Base-by-base conservation (phyloP, 805 yeast genomes). In the Suhomyces sp. region DNA sequence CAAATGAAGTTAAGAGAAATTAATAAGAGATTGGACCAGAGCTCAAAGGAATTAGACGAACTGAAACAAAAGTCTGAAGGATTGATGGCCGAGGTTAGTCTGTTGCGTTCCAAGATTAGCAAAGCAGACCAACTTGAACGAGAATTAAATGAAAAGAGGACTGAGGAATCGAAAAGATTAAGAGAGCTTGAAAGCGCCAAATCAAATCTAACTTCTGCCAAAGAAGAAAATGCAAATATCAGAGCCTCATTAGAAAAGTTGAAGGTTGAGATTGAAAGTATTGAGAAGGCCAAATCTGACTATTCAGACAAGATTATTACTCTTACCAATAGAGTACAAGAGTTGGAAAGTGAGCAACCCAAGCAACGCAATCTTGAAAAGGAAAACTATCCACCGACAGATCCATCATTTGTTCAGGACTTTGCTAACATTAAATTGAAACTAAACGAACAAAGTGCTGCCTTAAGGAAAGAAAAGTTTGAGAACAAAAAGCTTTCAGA, bases 361-460 rank as follows among this genome's bases (percentile, higher is more conserved):
- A 46, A 52, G 27, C 54, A 56, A 6, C 60, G 57, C n/a, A 69
- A 60, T 36, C 55, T 54, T n/a, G 70, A 72, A 35, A 73, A 71
- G 54, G 77, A 74, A 53, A 73, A 74, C 49, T 54, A 65, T n/a
- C 73, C 76, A 2, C 75, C 73, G 2, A 15, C 41, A 3, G 70
- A 71, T 46, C 66, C 68, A 2, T 55, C 60, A n/a, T 62, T 73
- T 42, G 64, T 70, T 54, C 71, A 67, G 49, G 85, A 82, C 46
- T 81, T 73, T 59, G 76, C 80, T 10, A 69, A 68, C 29, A 68
- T 84, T 57, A 80, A 78, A 50, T 65, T 82, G 7, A 79, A 80
- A 54, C 64, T 84, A 22, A 79, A 82, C 54, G 87, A 84, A 53
- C 75, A 73, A 19, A 68, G 76, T 54, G 84, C 83, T 8, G 61